Conservation (phyloP, 768 basidiomycete species). For the Agaricus subrufescens region DNA sequence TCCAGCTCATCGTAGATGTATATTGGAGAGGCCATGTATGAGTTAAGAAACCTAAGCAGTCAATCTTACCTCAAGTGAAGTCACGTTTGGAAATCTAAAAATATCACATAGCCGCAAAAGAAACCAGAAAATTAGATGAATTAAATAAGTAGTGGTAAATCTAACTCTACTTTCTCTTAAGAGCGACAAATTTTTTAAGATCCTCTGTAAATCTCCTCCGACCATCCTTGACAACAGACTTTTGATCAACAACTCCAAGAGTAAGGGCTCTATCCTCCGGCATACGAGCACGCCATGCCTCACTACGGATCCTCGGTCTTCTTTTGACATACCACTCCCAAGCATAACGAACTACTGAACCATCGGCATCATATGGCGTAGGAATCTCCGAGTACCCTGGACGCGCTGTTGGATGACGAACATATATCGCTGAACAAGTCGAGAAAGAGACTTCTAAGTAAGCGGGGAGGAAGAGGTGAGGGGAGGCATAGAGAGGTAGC, state of each 20-base stretch:
- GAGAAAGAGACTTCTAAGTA: slow-evolving; percentile 69
- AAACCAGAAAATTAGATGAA: neutral
- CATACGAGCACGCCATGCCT: slow-evolving; percentile 54
- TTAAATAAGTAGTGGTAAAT: neutral
- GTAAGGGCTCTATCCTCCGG: slow-evolving; percentile 58
- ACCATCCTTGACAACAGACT: slow-evolving; percentile 15
- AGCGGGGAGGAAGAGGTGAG: slow-evolving; percentile 86
- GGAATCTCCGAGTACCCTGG: slow-evolving; percentile 95
- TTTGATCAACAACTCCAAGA: slow-evolving; percentile 26
- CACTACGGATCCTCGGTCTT: slow-evolving; percentile 63
- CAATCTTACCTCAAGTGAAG: too few species aligned
- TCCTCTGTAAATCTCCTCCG: slow-evolving; percentile 20
- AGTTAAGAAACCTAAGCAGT: too few species aligned
- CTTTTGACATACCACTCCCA: slow-evolving; percentile 94
- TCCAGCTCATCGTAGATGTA: slow-evolving; percentile 10
- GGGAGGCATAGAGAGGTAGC: slow-evolving; percentile 83
- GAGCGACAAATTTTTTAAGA: slow-evolving; percentile 15
- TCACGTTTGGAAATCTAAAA: too few species aligned
- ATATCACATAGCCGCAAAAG: too few species aligned
- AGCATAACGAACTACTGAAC: slow-evolving; percentile 83
- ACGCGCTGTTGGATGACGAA: slow-evolving; percentile 95
- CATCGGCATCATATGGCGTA: slow-evolving; percentile 93
- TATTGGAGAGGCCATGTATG: slow-evolving; percentile 3
- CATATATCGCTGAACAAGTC: slow-evolving; percentile 88
- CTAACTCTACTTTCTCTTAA: neutral